Evolutionary conservation across 176 grass and related monocot genomes (phyloP).

Genomic region (Cenchrus purpureus): DNA sequence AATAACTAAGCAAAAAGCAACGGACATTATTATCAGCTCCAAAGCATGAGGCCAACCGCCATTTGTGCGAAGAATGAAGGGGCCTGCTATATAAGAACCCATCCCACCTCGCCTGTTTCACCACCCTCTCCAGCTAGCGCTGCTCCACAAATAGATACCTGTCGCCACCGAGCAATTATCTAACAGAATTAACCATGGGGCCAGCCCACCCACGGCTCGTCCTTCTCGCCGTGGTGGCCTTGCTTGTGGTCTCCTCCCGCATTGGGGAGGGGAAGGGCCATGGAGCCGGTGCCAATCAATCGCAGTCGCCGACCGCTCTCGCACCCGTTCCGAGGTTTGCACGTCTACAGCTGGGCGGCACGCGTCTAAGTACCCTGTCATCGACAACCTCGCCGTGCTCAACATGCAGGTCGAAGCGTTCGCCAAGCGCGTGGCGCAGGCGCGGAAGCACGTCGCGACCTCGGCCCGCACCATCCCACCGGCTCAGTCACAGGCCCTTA

Average conservation of each 20-base stretch:
- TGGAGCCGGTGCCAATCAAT: neutral
- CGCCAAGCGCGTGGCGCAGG: slow-evolving; percentile 31
- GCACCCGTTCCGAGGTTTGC: slow-evolving; percentile 48
- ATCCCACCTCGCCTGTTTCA: neutral
- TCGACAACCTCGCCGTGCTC: slow-evolving; percentile 52
- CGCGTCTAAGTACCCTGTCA: slow-evolving; percentile 42
- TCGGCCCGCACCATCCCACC: slow-evolving; percentile 7
- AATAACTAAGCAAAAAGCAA: slow-evolving; percentile 4
- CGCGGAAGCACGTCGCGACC: slow-evolving; percentile 19
- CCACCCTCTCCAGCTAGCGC: slow-evolving; percentile 5
- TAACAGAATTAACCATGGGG: slow-evolving; percentile 44
- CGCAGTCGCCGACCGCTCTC: slow-evolving; percentile 19
- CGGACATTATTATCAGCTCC: slow-evolving; percentile 1
- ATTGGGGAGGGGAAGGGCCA: neutral
- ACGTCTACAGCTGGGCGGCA: slow-evolving; percentile 39
- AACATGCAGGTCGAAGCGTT: slow-evolving; percentile 65
- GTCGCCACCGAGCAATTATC: neutral
- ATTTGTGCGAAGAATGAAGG: slow-evolving; percentile 19
- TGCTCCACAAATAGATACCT: slow-evolving; percentile 6
- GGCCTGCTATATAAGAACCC: slow-evolving; percentile 14
- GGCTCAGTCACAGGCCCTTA: slow-evolving; percentile 31
- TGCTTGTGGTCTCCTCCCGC: slow-evolving; percentile 36
- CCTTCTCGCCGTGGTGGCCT: slow-evolving; percentile 28
- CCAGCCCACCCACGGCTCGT: neutral
- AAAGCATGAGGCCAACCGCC: slow-evolving; percentile 26